Evolutionary conservation across 2,329 filamentous ascomycete genomes (phyloP), one percentile per base, ranked within the genome.

Genomic region (Monosporascus sp.): DNA sequence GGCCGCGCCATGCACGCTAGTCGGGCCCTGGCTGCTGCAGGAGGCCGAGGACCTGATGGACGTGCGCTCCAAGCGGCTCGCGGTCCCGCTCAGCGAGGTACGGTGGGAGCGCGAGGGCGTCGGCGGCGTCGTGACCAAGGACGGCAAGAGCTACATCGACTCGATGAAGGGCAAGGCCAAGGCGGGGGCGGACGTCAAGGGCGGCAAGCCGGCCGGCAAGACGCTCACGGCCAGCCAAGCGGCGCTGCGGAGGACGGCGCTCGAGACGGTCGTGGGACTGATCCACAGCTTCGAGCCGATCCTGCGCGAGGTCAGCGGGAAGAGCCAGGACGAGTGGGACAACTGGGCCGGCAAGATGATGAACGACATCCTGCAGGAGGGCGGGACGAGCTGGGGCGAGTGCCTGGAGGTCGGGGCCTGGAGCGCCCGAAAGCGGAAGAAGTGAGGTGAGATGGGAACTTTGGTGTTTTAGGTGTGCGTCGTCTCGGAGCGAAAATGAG

Each of bases 301-400:
- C 54, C 74, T 97, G 61, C 83, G 88, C 62, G 88, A 96, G 64
- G 84, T 85, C 46, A 95, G 88, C 65, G 88, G 87, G 16, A 96
- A 96, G 76, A 90, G 87, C 64, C 84, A 89, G 66, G 91, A 96
- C 61, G 92, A 97, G 73, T 97, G 91, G 91, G 89, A 95, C 69
- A 78, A 84, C 43, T 97, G 92, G 92, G 84, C 89, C 73, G 85
- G 86, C 41, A 90, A 87, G 70, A 90, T 96, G 87, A 93, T 91
- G 80, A 82, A 83, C 47, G 88, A 94, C 70, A 72, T 97, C 64
- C 80, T 96, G 66, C 85, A 87, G 68, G 87, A 93, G 56, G 86
- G 85, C 52, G 89, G 90, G 20, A 86, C 89, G 19, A 85, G 83
- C 48, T 91, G 85, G 76, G 91, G 92, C 48, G 92, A 97, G 71